Evolutionary conservation across 768 basidiomycete genomes (phyloP).

Genomic region (Grammothele lineata): DNA sequence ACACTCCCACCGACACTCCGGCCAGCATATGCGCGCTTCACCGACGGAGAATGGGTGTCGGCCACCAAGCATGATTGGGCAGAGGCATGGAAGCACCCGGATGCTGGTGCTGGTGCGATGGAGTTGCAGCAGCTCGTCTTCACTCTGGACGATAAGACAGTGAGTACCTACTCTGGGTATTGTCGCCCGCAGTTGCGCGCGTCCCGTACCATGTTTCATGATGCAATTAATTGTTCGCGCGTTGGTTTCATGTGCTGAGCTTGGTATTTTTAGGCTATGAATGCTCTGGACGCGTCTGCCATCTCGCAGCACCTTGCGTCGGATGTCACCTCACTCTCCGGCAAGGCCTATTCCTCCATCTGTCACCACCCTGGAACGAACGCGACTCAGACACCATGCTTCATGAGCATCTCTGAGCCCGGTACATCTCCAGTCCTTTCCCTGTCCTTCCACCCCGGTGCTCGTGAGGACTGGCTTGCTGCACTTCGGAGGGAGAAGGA

Average conservation of each 20-base stretch:
- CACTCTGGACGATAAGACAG: conserved; percentile 41
- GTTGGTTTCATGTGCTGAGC: no score
- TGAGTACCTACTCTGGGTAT: conserved; percentile 18
- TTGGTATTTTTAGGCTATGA: no score
- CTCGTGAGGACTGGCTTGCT: conserved; percentile 47
- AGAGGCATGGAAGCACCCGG: conserved; percentile 28
- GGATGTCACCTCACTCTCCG: conserved; percentile 36
- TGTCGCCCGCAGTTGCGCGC: not conserved
- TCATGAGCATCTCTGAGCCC: conserved; percentile 32
- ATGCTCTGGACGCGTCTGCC: conserved; percentile 36
- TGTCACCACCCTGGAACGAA: conserved; percentile 41
- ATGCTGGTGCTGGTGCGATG: conserved; percentile 33
- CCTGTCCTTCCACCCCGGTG: conserved; percentile 45
- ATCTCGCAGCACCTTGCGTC: conserved; percentile 47
- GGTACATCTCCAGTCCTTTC: conserved; percentile 40
- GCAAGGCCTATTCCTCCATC: conserved; percentile 43
- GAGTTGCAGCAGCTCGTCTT: conserved; percentile 77
- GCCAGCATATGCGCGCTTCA: conserved; percentile 52
- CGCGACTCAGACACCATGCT: conserved; percentile 30
- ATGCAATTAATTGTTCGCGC: no score
- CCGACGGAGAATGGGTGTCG: conserved; percentile 56
- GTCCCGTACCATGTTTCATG: no score
- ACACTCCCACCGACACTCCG: conserved; percentile 43
- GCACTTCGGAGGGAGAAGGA: conserved; percentile 30
- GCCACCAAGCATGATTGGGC: conserved; percentile 54